Conservation (phyloP, 106 monocot species). For the Acanthochlamys bracteata region DNA sequence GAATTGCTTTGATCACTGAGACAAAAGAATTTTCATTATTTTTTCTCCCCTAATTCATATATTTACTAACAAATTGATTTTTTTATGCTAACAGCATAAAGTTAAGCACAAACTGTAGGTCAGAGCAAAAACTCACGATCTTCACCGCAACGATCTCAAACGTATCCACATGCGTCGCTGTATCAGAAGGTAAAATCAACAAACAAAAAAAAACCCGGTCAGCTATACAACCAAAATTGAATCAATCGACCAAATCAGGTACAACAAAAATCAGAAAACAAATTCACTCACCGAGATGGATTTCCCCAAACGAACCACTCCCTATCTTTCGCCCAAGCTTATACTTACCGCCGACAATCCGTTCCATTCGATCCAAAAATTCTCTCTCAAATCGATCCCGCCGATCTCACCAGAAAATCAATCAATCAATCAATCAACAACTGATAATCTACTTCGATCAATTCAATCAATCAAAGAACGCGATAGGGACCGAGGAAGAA, state of each 20-base stretch:
- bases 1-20: no score
- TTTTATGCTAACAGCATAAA: no score
- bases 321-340: constrained; percentile 94
- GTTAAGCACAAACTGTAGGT: no score
- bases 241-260: background rate
- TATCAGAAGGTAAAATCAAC: constrained; percentile 9
- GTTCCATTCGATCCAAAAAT: constrained; percentile 59
- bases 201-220: background rate
- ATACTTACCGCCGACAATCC: constrained; percentile 78
- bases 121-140: constrained; percentile 59
- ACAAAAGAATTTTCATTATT: no score
- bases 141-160: constrained; percentile 94
- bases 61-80: no score
- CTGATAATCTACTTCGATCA: no score
- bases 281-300: constrained; percentile 59
- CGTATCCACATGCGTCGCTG: constrained; percentile 87
- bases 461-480: no score
- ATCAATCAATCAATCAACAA: no score
- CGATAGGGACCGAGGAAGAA: no score
- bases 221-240: no score
- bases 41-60: no score
- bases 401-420: no score
- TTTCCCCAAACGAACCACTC: constrained; percentile 90
- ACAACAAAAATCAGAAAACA: background rate
- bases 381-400: background rate